Conservation (phyloP, 371 early-diverging fungal species). For the Spraguea lophii region DNA sequence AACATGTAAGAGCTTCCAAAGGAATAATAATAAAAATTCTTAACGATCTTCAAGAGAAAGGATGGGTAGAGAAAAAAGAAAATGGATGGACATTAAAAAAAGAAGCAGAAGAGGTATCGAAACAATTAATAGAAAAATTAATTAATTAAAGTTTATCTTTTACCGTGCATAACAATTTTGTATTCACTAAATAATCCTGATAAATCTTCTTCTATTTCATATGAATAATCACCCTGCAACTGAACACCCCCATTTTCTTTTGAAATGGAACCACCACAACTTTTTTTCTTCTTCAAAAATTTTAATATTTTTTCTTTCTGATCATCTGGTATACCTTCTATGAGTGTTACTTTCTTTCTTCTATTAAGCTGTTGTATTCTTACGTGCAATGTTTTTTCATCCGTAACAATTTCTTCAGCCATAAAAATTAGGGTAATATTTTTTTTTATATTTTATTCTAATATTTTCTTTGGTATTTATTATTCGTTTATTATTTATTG, state of each 20-base stretch:
- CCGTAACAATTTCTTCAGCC: too few species aligned
- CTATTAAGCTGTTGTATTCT: constrained; percentile 24
- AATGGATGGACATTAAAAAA: neutral
- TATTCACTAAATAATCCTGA: neutral
- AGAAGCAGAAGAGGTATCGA: neutral
- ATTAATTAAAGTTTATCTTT: neutral
- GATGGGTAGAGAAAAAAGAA: constrained; percentile 20
- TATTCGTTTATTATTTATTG: too few species aligned
- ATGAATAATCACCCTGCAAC: constrained; percentile 20
- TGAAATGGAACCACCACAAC: constrained; percentile 16
- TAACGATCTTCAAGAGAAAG: constrained; percentile 24
- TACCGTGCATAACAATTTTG: constrained; percentile 4
- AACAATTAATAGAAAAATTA: constrained; percentile 3
- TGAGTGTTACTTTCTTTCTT: constrained; percentile 21
- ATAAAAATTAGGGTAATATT: too few species aligned
- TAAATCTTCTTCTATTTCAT: neutral
- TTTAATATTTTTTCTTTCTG: constrained; percentile 1
- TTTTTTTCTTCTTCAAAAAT: constrained; percentile 14
- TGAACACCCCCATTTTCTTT: constrained; percentile 10
- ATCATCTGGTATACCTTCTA: constrained; percentile 10
- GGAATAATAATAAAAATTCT: constrained; percentile 7
- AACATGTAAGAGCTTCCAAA: constrained; percentile 14
- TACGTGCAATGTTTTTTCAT: constrained; percentile 7
- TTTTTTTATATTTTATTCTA: too few species aligned
- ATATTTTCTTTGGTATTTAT: too few species aligned